Conservation (phyloP, 805 yeast genomes). For the Lipomyces kockii region DNA sequence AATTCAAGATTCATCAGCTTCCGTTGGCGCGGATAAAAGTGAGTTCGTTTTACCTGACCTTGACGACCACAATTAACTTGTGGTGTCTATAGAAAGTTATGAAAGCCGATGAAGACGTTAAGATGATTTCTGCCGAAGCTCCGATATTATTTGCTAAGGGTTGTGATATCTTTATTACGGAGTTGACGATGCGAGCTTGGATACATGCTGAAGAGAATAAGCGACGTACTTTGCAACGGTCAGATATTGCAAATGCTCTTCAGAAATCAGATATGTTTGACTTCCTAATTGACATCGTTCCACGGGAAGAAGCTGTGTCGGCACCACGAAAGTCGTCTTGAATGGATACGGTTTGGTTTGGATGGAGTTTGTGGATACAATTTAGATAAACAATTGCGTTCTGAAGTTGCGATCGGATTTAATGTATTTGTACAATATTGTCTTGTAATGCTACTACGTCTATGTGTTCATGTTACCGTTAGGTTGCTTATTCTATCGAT, state of each 20-base stretch:
- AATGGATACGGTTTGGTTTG: not conserved
- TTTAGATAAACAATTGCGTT: not conserved
- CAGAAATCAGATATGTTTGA: slow-evolving; percentile 97
- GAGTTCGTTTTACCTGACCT: slow-evolving; percentile 17
- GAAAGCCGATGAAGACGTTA: slow-evolving; percentile 61
- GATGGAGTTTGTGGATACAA: not conserved
- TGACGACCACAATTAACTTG: not conserved
- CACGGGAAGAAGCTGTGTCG: slow-evolving; percentile 68
- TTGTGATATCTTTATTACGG: slow-evolving; percentile 96
- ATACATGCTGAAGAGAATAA: slow-evolving; percentile 97
- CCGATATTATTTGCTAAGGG: slow-evolving; percentile 98
- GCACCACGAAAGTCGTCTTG: slow-evolving; percentile 23
- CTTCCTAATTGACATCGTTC: slow-evolving; percentile 92
- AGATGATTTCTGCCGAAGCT: slow-evolving; percentile 98
- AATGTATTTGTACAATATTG: not conserved
- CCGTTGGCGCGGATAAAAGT: slow-evolving; percentile 96
- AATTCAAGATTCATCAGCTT: slow-evolving; percentile 89
- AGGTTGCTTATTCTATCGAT: not conserved
- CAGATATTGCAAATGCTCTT: slow-evolving; percentile 93
- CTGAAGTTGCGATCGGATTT: not conserved
- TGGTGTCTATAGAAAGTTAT: slow-evolving; percentile 33
- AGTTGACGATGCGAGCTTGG: slow-evolving; percentile 98
- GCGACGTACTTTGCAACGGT: slow-evolving; percentile 89
- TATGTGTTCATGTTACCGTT: not conserved
- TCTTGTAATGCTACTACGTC: not conserved